Conservation (phyloP, 352 stramenopile species). For the Pythium aquatile region DNA sequence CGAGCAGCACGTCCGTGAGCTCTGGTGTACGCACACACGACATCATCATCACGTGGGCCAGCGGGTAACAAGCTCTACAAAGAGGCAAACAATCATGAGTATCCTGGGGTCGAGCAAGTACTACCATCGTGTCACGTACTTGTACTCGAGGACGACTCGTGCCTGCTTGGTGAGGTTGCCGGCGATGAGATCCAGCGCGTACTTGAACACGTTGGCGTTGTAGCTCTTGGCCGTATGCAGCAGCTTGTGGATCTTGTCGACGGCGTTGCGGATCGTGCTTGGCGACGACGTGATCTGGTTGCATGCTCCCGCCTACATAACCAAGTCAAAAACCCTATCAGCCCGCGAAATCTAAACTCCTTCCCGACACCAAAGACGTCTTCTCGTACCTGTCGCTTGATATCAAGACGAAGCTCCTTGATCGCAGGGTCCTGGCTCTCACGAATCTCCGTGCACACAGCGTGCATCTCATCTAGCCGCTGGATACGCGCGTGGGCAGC, state of each 20-base stretch:
- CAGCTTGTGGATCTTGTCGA: slow-evolving; percentile 67
- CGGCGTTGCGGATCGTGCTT: slow-evolving; percentile 58
- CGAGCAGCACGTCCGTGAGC: slow-evolving; percentile 68
- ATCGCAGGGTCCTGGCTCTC: slow-evolving; percentile 43
- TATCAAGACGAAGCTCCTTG: slow-evolving; percentile 71
- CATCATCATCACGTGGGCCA: slow-evolving; percentile 80
- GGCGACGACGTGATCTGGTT: slow-evolving; percentile 78
- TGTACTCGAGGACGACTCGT: slow-evolving; percentile 68
- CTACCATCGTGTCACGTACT: slow-evolving; percentile 34
- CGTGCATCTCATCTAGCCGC: slow-evolving; percentile 52
- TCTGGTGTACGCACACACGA: slow-evolving; percentile 68
- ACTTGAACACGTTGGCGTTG: slow-evolving; percentile 66
- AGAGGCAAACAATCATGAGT: not conserved
- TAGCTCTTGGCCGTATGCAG: slow-evolving; percentile 58
- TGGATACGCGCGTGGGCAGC: slow-evolving; percentile 40
- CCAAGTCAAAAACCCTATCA: slow-evolving; percentile 6
- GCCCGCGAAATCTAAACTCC: not conserved
- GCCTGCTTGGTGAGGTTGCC: slow-evolving; percentile 73
- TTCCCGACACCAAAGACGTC: not conserved
- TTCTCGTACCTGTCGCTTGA: slow-evolving; percentile 50
- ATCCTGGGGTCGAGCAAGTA: too few relatives aligned
- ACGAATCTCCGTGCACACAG: slow-evolving; percentile 44
- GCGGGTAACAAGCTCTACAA: slow-evolving; percentile 58
- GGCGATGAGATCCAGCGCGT: slow-evolving; percentile 66
- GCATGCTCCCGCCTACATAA: slow-evolving; percentile 56